Evolutionary conservation across 441 rosid genomes (phyloP).

Genomic region (Capsella rubella): DNA sequence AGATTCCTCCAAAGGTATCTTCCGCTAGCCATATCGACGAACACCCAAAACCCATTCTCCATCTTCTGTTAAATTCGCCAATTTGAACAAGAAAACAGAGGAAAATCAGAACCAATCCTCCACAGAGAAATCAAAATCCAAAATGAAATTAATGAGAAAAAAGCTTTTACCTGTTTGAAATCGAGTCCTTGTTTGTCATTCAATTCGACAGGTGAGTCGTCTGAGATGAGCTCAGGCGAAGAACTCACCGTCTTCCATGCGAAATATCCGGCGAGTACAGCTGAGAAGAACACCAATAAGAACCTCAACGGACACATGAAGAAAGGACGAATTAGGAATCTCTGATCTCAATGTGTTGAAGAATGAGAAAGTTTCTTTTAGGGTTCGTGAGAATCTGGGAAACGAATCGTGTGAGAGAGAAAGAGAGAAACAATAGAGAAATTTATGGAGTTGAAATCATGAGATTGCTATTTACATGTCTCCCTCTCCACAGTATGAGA

Average conservation of each 20-base stretch:
- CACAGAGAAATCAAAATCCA: background rate
- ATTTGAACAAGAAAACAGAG: background rate
- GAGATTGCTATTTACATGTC: slow-evolving; percentile 27
- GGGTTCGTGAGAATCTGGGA: slow-evolving; percentile 31
- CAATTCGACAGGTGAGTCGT: slow-evolving; percentile 50
- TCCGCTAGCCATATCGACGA: slow-evolving; percentile 98
- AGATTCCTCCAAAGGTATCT: slow-evolving; percentile 88
- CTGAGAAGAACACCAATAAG: slow-evolving; percentile 86
- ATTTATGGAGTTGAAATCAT: slow-evolving; percentile 11
- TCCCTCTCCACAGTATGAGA: slow-evolving; percentile 37
- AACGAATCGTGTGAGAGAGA: slow-evolving; percentile 26
- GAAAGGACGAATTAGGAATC: slow-evolving; percentile 9
- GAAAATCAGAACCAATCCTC: slow-evolving; percentile 17
- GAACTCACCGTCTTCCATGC: slow-evolving; percentile 82
- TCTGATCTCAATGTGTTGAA: slow-evolving; percentile 22
- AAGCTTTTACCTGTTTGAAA: slow-evolving; percentile 58
- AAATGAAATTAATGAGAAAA: background rate
- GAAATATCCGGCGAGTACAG: slow-evolving; percentile 74
- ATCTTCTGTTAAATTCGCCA: slow-evolving; percentile 54
- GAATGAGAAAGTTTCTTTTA: background rate
- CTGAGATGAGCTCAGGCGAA: slow-evolving; percentile 53
- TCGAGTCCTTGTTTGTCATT: slow-evolving; percentile 54
- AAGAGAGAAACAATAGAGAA: background rate
- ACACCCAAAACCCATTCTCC: slow-evolving; percentile 90
- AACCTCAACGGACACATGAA: slow-evolving; percentile 88